Evolutionary conservation across 768 basidiomycete species (phyloP), one percentile per base, ranked within the genome.

Genomic region (Tylopilus subfusipes): DNA sequence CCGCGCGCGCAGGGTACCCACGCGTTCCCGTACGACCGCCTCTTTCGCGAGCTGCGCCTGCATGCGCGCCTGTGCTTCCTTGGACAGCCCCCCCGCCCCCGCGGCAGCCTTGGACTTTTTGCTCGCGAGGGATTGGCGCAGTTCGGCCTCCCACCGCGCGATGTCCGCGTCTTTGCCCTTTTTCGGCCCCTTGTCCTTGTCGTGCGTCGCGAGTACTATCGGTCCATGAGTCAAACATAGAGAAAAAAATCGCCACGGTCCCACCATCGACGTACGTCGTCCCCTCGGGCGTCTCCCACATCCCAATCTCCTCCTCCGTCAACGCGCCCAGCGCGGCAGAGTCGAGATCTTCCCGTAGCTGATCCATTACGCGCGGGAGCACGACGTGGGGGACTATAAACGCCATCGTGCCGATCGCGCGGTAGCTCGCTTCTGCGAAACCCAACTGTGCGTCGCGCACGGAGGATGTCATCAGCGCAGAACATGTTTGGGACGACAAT

Each of bases 81-180:
- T 98, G 1, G 90, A 90, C 18, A 98, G 69, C 1, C 59, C 52
- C 0, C 75, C 75, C 7, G 72, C 73, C 2, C 76, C 61, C 2
- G 70, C 70, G 11, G 82, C 70, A 11, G 34, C 13, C 79, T 68
- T 64, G 51, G 40, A 31, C 48, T 90, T 92, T 75, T 98, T 98
- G 52, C 73, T 82, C 7, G 90, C 90, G 1, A 98, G 75, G 0
- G 86, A 83, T 60, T 90, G 86, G 11, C 94, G 83, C n/a, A 96
- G 75, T 56, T 99, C 95, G 25, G 86, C 88, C 57, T 99, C 97
- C 96, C 96, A 99, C 64, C 91, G 87, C 18, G 91, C 88, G 14
- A 96, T 88, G 33, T 91, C 92, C 6, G 88, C 83, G 54, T 86
- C 88, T 62, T 97, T 98, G 14, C 92, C 90, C 67, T 95, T 96